A percentile compares a stretch with the other conserved stretches of the same genome.
phyloP scores from a whole-genome alignment of 805 yeast genomes.

The Ogataea henricii region DNA sequence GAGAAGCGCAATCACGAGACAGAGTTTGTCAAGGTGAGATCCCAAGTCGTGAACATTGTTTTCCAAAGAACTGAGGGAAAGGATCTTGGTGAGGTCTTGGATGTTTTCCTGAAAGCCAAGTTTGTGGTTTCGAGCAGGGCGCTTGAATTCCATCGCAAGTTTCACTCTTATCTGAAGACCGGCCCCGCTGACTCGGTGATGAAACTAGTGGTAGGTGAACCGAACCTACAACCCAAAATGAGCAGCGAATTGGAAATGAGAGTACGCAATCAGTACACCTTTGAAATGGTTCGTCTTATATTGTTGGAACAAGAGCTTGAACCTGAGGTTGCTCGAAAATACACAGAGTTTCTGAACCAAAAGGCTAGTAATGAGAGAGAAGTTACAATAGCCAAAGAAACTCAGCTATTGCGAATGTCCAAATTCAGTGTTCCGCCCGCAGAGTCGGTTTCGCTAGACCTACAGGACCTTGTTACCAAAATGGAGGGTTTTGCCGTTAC shows the following conservation, averaged over 20 bases:
- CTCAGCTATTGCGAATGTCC: background rate
- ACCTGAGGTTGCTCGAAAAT: background rate
- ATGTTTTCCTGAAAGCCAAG: background rate
- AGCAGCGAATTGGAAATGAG: background rate
- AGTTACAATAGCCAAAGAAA: background rate
- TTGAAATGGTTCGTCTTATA: background rate
- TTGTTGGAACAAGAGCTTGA: background rate
- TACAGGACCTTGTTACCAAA: background rate
- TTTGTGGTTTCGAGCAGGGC: background rate
- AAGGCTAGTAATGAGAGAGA: background rate
- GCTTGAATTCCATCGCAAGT: background rate
- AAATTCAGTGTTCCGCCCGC: background rate
- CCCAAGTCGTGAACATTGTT: background rate
- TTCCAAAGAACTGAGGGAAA: background rate
- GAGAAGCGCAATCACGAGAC: background rate
- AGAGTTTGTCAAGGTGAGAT: background rate
- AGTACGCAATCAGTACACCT: background rate
- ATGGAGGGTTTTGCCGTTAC: background rate
- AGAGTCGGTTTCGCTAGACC: background rate
- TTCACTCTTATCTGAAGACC: background rate
- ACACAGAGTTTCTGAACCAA: background rate
- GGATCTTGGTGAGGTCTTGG: background rate
- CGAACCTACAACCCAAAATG: too few species aligned
- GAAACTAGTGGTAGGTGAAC: background rate
- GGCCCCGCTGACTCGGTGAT: background rate